phyloP scores from a whole-genome alignment of 441 rosid species.

The Corymbia citriodora region DNA sequence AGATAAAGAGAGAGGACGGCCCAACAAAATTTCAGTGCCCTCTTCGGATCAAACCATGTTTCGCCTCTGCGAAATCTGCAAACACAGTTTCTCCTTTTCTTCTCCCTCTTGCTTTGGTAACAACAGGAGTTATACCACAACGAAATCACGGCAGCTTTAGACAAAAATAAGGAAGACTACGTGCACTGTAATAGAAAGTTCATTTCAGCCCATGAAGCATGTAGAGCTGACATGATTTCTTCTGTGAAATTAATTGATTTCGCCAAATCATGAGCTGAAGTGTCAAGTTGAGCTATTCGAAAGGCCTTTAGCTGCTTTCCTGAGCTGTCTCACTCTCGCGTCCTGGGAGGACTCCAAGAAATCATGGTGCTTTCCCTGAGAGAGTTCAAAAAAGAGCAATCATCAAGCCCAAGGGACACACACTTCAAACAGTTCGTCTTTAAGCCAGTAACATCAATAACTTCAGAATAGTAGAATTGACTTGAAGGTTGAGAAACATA shows the following conservation, averaged over 20 bases:
- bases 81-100: background rate
- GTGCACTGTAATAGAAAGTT: background rate
- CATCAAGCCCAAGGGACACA: background rate
- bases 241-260: background rate
- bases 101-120: background rate
- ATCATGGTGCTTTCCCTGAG: background rate
- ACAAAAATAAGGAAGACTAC: background rate
- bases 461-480: background rate
- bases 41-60: background rate
- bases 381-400: background rate
- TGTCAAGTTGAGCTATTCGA: background rate
- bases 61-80: background rate
- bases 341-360: background rate
- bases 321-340: background rate
- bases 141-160: background rate
- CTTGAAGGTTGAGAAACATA: background rate
- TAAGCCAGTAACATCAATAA: background rate
- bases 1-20: background rate
- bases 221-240: background rate
- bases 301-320: background rate
- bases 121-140: background rate
- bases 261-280: background rate
- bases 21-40: background rate
- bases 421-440: background rate
- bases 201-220: background rate